Percentiles rank a stretch among this genome's conserved stretches.
These are phyloP conservation scores for Cucumis sativus DNA, from an alignment of 306 rosid genomes.

Conservation along the genomic window DNA sequence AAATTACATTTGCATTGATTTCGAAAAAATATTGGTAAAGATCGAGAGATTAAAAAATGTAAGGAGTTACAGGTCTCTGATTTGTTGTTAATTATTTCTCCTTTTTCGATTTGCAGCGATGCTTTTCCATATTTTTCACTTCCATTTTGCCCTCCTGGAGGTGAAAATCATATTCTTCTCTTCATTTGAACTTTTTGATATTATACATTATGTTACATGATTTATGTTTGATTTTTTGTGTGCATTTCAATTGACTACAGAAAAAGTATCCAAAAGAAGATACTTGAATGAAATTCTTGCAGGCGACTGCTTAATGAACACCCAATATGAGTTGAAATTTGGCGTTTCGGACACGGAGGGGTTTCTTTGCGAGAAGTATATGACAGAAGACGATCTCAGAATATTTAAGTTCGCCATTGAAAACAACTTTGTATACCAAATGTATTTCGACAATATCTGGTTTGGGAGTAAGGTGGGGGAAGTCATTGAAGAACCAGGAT, in stretches of 20 bases:
- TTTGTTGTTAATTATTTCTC: not conserved
- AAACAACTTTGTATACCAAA: not conserved
- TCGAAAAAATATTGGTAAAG: not conserved
- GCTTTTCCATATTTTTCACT: slow-evolving; percentile 8
- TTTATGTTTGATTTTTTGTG: not conserved
- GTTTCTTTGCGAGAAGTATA: slow-evolving; percentile 4
- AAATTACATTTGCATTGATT: not conserved
- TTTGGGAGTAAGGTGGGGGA: not conserved
- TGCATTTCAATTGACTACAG: not conserved
- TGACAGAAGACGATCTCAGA: slow-evolving; percentile 3
- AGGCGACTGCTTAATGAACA: slow-evolving; percentile 12
- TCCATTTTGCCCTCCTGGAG: slow-evolving; percentile 20
- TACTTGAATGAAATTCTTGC: not conserved
- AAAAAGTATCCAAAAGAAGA: not conserved
- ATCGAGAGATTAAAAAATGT: not conserved
- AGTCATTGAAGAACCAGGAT: not conserved
- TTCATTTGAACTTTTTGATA: not conserved
- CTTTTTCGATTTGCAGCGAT: not conserved
- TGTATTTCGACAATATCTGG: slow-evolving; percentile 5
- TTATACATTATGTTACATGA: not conserved
- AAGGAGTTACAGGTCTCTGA: not conserved
- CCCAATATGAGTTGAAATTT: slow-evolving; percentile 13
- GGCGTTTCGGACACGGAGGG: not conserved
- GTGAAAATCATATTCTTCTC: not conserved
- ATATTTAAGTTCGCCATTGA: not conserved